Conservation (phyloP, 345 rosid genomes). For the Draba incana region DNA sequence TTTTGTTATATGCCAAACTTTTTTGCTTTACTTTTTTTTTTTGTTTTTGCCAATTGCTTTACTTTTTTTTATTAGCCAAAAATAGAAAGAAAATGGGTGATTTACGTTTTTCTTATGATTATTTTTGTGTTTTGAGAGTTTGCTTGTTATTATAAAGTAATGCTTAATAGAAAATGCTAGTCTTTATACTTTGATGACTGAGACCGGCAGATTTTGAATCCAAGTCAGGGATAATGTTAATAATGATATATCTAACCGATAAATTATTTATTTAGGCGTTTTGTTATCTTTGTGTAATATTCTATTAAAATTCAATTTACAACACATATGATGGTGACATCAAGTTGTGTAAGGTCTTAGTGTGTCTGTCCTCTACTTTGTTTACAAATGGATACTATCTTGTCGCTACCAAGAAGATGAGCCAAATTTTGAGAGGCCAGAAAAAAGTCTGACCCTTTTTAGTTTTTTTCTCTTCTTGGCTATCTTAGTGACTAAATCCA, state of each 20-base stretch:
- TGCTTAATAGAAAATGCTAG: neutral
- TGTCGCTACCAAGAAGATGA: conserved; percentile 13
- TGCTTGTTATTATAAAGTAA: neutral
- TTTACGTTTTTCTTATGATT: neutral
- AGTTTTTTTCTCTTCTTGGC: conserved; percentile 27
- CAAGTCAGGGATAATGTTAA: neutral
- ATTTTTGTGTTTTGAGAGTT: neutral
- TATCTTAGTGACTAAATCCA: conserved; percentile 43
- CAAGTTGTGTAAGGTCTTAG: neutral
- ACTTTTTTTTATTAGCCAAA: neutral
- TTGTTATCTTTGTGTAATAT: conserved; percentile 3
- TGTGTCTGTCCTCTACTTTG: conserved; percentile 12
- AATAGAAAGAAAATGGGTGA: neutral
- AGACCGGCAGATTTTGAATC: neutral
- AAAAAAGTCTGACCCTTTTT: conserved; percentile 47
- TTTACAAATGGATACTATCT: conserved; percentile 19
- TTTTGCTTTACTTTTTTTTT: neutral
- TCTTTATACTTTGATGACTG: neutral
- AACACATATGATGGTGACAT: conserved; percentile 24
- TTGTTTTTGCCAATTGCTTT: neutral
- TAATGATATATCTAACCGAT: neutral
- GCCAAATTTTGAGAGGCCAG: conserved; percentile 34
- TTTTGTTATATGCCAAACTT: neutral
- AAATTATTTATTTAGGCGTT: conserved; percentile 4
- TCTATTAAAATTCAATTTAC: neutral